Conservation (phyloP, 139 green algal genomes). For the Chlamydomonas sp. region DNA sequence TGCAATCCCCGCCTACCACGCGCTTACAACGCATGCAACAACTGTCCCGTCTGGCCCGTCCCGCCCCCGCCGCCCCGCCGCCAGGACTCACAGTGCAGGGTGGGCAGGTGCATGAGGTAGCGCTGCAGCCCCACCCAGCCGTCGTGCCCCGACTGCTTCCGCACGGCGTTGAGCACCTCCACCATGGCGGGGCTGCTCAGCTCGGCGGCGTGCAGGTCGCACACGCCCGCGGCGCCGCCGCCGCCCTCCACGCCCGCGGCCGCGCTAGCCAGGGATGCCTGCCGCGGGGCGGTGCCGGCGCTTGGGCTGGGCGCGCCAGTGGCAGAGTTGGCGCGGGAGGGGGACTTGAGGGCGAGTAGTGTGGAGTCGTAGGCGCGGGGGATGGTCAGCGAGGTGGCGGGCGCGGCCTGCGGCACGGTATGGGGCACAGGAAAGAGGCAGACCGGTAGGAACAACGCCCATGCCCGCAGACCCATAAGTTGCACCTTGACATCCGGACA, state of each 20-base stretch:
- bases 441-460: too few species aligned
- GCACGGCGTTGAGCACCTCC: constrained; percentile 16
- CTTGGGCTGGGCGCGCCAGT: background rate
- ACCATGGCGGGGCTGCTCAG: constrained; percentile 19
- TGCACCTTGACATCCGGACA: too few species aligned
- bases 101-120: constrained; percentile 40
- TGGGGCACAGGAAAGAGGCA: too few species aligned
- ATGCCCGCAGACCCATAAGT: too few species aligned
- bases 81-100: constrained; percentile 22
- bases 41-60: background rate
- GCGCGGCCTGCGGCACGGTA: constrained; percentile 3
- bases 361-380: constrained; percentile 34
- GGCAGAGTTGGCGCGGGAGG: background rate
- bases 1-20: too few species aligned
- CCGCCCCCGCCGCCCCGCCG: background rate
- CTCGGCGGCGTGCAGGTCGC: constrained; percentile 5
- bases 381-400: constrained; percentile 12
- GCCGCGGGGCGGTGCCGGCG: background rate
- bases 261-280: background rate
- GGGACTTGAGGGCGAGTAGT: background rate
- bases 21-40: too few species aligned
- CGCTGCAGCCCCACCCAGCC: constrained; percentile 30
- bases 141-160: background rate
- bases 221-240: constrained; percentile 22
- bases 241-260: constrained; percentile 3